phyloP scores from a whole-genome alignment of 345 rosid genomes.

The Cardamine occulta region DNA sequence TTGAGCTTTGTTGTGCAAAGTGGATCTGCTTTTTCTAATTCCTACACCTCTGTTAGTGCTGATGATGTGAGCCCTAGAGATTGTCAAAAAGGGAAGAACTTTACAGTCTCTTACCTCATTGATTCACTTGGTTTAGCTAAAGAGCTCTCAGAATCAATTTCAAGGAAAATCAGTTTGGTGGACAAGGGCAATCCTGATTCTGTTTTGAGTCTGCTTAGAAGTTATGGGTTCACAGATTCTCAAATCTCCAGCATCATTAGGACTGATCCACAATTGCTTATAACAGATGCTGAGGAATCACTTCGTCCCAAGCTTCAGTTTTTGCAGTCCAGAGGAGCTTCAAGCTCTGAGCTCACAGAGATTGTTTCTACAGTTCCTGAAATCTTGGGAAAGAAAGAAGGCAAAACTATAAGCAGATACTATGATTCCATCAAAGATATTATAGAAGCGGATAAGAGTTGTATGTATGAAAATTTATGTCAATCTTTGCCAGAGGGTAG shows the following conservation, averaged over 20 bases:
- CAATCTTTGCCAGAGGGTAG: not conserved
- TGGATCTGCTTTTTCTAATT: not conserved
- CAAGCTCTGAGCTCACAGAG: conserved; percentile 32
- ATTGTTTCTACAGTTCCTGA: conserved; percentile 22
- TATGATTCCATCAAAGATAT: conserved; percentile 21
- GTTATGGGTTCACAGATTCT: conserved; percentile 31
- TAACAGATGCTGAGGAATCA: conserved; percentile 5
- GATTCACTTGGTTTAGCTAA: conserved; percentile 33
- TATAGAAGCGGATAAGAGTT: not conserved
- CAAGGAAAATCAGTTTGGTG: not conserved
- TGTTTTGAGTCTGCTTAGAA: conserved; percentile 31
- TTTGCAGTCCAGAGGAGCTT: conserved; percentile 37
- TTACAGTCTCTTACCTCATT: conserved; percentile 28
- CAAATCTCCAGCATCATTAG: conserved; percentile 29
- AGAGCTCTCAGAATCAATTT: conserved; percentile 18
- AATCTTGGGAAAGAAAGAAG: conserved; percentile 19
- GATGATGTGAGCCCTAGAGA: not conserved
- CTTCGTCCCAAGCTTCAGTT: conserved; percentile 42
- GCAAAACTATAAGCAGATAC: not conserved
- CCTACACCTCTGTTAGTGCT: not conserved
- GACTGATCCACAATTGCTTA: conserved; percentile 28
- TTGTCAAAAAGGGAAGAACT: not conserved
- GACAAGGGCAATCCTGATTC: conserved; percentile 13
- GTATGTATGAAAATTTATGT: not conserved
- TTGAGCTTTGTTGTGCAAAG: conserved; percentile 4